Evolutionary conservation across 129 eudicot genomes (phyloP), one percentile per base, ranked within the genome.

Genomic region (Glebionis coronaria): DNA sequence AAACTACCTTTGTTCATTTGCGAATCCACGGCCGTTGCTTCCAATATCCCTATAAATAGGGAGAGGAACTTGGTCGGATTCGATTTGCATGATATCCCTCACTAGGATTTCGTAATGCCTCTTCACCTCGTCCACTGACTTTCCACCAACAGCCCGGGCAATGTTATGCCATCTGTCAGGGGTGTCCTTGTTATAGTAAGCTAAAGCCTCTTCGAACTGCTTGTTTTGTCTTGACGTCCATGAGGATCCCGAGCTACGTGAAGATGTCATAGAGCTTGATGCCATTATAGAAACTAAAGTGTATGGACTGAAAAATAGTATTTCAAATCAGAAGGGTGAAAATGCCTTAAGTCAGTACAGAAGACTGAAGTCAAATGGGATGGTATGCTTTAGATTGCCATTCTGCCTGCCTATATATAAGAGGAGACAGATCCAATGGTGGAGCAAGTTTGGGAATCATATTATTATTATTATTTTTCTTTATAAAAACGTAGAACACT

Each of bases 161-260:
- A 89, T 81, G 44, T 89, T 86, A 52, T 81, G 83, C 96, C 94
- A 89, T 16, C 96, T 76, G 63, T 89, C 94, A 12, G 96, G 96
- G 29, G 78, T 86, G 65, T 89, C 96, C 78, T 78, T 86, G 71
- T 86, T 90, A 67, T 83, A 89, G 68, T 25, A 67, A 44, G 94
- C 96, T 45, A 89, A 66, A 42, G 96, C 96, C 68, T 89, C 96
- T 73, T 89, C 96, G 62, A 89, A 89, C 58, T 86, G 88, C 76
- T 90, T 90, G 85, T 90, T 86, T 71, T 90, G 96, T 77, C 78
- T 86, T 8, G 73, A 74, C 0, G 90, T 86, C 97, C 97, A 89
- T 0, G 81, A 78, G 68, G 82, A 78, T 49, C 70, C 73, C 10
- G 91, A 77, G 74, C 70, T 65, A 19, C 85, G 76, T 16, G 88